Evolutionary conservation across 2,329 filamentous ascomycete genomes (phyloP).

Genomic region (Didymella pomorum): DNA sequence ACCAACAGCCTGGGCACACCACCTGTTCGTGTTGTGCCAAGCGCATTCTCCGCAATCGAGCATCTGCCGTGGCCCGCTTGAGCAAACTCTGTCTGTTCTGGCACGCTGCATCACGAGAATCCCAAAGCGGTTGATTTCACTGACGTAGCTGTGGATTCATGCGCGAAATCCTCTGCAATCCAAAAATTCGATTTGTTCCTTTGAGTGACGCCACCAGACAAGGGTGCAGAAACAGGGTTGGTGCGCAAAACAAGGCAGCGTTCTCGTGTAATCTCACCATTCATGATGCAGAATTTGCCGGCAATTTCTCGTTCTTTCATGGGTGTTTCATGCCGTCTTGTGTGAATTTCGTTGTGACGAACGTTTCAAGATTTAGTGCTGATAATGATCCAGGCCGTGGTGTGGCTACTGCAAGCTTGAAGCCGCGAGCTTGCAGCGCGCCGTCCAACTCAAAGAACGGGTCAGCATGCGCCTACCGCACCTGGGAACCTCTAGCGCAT

Average conservation of each 20-base stretch:
- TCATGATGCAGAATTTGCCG: slow-evolving; percentile 9
- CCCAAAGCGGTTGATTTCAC: slow-evolving; percentile 6
- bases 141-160: slow-evolving; percentile 18
- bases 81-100: slow-evolving; percentile 12
- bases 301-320: slow-evolving; percentile 1
- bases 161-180: slow-evolving; percentile 2
- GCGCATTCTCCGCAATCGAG: slow-evolving; percentile 13
- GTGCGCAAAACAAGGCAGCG: slow-evolving; percentile 16
- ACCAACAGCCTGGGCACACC: slow-evolving; percentile 12
- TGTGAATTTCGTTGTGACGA: slow-evolving; percentile 6
- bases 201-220: slow-evolving; percentile 19
- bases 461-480: slow-evolving; percentile 1
- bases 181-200: slow-evolving; percentile 3
- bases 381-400: slow-evolving; percentile 2
- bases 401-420: slow-evolving; percentile 10
- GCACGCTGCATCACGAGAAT: slow-evolving; percentile 8
- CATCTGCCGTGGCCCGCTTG: slow-evolving; percentile 9
- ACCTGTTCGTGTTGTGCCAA: slow-evolving; percentile 2
- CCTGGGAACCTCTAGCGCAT: slow-evolving; percentile 10
- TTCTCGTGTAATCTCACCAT: slow-evolving; percentile 15
- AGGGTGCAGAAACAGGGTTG: slow-evolving; percentile 16
- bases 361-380: slow-evolving; percentile 4
- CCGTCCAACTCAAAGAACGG: slow-evolving; percentile 8
- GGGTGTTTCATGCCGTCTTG: background rate
- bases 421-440: slow-evolving; percentile 9